Base-by-base conservation (phyloP, 2,329 filamentous ascomycete species). In the Talaromyces verruculosus region DNA sequence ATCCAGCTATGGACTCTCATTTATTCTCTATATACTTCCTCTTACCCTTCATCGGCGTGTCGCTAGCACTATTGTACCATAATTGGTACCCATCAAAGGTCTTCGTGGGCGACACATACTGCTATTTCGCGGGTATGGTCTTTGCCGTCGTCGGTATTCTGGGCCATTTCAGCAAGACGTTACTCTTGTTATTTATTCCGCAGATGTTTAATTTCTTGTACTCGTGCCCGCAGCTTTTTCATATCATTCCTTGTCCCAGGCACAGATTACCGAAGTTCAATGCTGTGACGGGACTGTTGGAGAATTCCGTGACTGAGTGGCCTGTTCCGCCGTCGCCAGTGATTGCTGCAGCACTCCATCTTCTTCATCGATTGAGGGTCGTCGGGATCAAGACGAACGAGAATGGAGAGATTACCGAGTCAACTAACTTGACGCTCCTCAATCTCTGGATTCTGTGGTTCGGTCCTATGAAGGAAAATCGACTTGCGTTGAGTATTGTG, bases 111-210 rank as follows among this genome's bases (percentile, higher is more conserved):
- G 95, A 99, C 79, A 99, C 95, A 3, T 99, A 98, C 84, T 99
- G 95, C 85, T 99, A 99, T 81, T 97, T 99, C 78, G 95, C 95
- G 0, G 95, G 95, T 71, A 99, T 99, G 93, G 91, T 98, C 45
- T 99, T 99, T 76, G 95, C 94, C 63, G 93, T 97, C 53, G 95
- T 98, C 70, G 93, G 92, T 69, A 98, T 99, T 74, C 85, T 97
- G 62, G 95, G 95, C 28, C 95, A 99, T 81, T 99, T 99, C 82
- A 96, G 91, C 82, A 99, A 99, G 81, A 99, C 95, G 0, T 85
- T 99, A 55, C 86, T 97, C 65, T 86, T 99, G 61, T 84, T 99
- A 8, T 90, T 99, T 71, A 84, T 97, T 45, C 95, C 95, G 15
- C 95, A 99, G 80, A 91, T 96, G 72, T 93, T 96, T 85, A 99